Evolutionary conservation across 768 basidiomycete species (phyloP).

Genomic region (Mycena vitilis): DNA sequence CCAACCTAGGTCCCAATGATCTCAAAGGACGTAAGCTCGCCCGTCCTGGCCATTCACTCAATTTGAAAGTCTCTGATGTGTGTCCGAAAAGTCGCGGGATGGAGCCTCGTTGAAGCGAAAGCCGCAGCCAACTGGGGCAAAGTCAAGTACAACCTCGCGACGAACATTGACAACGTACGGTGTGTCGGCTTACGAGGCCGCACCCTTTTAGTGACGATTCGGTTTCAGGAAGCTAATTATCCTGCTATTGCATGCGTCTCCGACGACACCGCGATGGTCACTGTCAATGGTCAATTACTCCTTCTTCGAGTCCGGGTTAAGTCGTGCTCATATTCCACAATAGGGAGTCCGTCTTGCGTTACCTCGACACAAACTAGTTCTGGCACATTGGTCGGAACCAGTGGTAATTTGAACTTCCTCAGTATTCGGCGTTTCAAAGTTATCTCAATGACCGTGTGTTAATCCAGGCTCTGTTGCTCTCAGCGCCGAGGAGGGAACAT

Average conservation of each 20-base stretch:
- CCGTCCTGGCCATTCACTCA: neutral
- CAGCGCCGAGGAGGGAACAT: conserved; percentile 20
- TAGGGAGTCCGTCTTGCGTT: conserved; percentile 20
- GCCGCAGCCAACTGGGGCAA: conserved; percentile 23
- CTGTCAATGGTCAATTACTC: neutral
- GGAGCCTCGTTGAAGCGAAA: conserved; percentile 15
- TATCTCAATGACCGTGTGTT: neutral
- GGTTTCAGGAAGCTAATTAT: conserved; percentile 18
- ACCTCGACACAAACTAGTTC: conserved; percentile 19
- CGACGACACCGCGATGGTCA: conserved; percentile 3
- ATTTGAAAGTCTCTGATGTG: neutral
- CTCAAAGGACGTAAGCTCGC: conserved; percentile 17
- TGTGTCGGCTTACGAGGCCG: neutral
- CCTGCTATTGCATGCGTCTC: conserved; percentile 27
- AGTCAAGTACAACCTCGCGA: conserved; percentile 18
- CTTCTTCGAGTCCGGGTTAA: neutral
- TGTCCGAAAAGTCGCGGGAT: conserved; percentile 8
- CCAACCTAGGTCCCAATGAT: conserved; percentile 18
- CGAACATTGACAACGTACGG: conserved; percentile 23
- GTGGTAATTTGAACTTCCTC: conserved; percentile 7
- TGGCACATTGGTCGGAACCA: conserved; percentile 26
- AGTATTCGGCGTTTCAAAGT: too few species aligned
- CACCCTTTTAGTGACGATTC: neutral
- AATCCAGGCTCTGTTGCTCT: conserved; percentile 19
- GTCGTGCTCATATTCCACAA: neutral